phyloP scores from a whole-genome alignment of 768 basidiomycete genomes.

The Suillus clintonianus region DNA sequence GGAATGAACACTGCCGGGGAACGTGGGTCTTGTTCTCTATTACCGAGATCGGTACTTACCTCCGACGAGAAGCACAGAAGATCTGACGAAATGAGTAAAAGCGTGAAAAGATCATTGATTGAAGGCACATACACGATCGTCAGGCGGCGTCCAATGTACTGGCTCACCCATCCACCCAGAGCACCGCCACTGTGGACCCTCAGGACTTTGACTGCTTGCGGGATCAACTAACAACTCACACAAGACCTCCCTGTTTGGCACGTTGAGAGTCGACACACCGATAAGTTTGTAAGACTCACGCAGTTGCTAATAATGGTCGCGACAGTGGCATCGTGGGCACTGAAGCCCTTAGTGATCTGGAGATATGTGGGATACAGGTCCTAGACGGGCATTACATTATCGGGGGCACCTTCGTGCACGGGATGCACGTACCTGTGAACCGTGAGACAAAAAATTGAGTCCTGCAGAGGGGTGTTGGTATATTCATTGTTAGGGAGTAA shows the following conservation, averaged over 20 bases:
- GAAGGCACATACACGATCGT: conserved; percentile 54
- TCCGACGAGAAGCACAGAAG: conserved; percentile 56
- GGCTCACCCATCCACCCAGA: conserved; percentile 71
- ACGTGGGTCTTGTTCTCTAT: not conserved
- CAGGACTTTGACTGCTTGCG: not conserved
- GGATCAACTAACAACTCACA: conserved; percentile 32
- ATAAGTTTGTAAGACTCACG: conserved; percentile 35
- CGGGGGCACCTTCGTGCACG: not conserved
- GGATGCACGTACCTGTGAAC: conserved; percentile 50
- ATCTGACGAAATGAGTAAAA: conserved; percentile 29
- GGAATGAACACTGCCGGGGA: conserved; percentile 56
- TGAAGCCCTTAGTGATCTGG: conserved; percentile 60
- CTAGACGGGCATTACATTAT: conserved; percentile 27
- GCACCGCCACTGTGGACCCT: conserved; percentile 54
- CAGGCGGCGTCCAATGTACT: conserved; percentile 78
- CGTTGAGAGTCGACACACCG: not conserved
- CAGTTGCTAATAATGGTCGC: conserved; percentile 84
- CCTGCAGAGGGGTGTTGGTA: conserved; percentile 35
- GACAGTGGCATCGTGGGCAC: conserved; percentile 56
- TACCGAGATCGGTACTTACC: conserved; percentile 18
- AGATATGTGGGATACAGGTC: conserved; percentile 83
- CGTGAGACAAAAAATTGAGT: conserved; percentile 79
- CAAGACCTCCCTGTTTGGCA: conserved; percentile 41
- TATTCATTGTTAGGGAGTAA: not conserved
- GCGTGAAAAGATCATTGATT: not conserved